A percentile compares a stretch with the other conserved stretches of the same genome.
These are phyloP conservation scores for Phyllosticta citriasiana DNA, from an alignment of 2,329 filamentous ascomycete species.

Conservation along the genomic window DNA sequence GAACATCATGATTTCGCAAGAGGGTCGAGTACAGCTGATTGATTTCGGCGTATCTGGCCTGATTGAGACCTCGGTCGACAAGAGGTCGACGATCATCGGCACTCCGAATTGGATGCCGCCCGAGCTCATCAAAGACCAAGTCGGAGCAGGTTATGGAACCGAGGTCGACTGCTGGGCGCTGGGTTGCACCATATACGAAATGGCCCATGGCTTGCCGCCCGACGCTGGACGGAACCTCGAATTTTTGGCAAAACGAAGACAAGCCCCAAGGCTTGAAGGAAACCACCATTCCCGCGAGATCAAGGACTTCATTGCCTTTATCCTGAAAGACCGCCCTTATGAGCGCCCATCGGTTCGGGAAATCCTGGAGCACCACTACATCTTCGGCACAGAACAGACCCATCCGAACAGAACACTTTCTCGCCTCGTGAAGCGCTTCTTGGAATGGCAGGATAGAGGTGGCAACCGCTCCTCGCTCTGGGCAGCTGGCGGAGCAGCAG, in stretches of 20 bases:
- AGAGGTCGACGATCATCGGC: conserved; percentile 70
- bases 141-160: conserved; percentile 33
- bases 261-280: conserved; percentile 58
- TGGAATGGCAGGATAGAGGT: conserved; percentile 64
- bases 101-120: conserved; percentile 84
- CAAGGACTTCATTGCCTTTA: conserved; percentile 62
- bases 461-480: conserved; percentile 59
- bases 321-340: conserved; percentile 57
- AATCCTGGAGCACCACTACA: conserved; percentile 60
- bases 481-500: conserved; percentile 45
- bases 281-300: conserved; percentile 60
- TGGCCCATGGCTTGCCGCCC: conserved; percentile 63
- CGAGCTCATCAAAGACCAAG: conserved; percentile 47
- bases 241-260: conserved; percentile 47
- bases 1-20: conserved; percentile 70
- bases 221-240: conserved; percentile 36
- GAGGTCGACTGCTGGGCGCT: conserved; percentile 73
- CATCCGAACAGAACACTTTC: conserved; percentile 57
- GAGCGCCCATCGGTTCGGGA: conserved; percentile 60
- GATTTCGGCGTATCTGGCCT: conserved; percentile 78
- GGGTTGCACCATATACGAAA: conserved; percentile 70
- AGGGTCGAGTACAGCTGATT: conserved; percentile 67
- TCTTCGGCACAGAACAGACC: conserved; percentile 50
- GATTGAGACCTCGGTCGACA: conserved; percentile 64
- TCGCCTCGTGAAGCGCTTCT: conserved; percentile 61